Evolutionary conservation across 2,329 filamentous ascomycete genomes (phyloP).

Genomic region (Cladosporium cucumerinum): DNA sequence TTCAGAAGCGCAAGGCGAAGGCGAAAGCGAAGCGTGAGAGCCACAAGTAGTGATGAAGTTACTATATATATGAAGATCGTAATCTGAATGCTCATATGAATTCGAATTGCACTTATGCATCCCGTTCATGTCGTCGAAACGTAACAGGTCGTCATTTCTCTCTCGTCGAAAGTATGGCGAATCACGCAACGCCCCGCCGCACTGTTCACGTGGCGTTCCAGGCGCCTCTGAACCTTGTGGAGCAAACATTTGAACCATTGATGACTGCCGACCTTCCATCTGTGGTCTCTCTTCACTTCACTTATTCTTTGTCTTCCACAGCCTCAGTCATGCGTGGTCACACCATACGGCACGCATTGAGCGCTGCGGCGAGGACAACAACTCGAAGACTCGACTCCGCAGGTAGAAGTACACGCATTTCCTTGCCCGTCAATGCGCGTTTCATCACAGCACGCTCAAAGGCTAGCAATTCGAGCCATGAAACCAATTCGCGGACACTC

Average conservation of each 20-base stretch:
- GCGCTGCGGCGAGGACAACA: neutral
- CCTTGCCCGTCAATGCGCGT: neutral
- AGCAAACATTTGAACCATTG: neutral
- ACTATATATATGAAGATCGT: neutral
- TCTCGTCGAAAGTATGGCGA: neutral
- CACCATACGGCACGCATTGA: neutral
- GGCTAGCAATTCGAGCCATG: neutral
- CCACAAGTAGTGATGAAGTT: neutral
- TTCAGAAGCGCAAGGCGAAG: neutral
- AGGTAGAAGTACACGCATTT: conserved; percentile 8
- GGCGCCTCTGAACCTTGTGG: neutral
- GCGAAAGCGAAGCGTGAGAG: neutral
- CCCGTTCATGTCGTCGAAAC: neutral
- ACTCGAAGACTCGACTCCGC: neutral
- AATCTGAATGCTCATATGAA: neutral
- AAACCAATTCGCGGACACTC: neutral
- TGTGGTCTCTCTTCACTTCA: neutral
- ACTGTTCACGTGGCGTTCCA: neutral
- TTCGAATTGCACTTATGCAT: neutral
- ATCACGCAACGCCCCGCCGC: neutral
- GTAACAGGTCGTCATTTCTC: neutral
- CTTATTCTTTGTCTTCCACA: neutral
- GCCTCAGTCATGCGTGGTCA: neutral
- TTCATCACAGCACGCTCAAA: neutral
- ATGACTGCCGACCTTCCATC: neutral